Base-by-base conservation (phyloP, 2,329 filamentous ascomycete species). In the Alternaria ethzedia region DNA sequence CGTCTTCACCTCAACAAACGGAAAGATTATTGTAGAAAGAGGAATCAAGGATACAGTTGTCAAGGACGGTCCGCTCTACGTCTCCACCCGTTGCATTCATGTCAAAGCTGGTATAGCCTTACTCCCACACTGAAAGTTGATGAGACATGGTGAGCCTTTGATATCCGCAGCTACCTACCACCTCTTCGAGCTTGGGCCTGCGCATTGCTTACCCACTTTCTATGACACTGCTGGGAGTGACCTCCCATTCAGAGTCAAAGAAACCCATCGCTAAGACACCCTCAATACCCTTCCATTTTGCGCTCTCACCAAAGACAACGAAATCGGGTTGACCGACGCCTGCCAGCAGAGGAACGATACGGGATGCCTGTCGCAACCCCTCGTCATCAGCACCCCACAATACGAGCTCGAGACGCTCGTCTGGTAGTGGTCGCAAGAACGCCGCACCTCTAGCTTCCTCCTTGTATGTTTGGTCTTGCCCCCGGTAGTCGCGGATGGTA, bases 311-410 rank as follows among this genome's bases (percentile, higher is more conserved):
- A 26, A 86, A 68, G 3, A 89, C 73, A 5, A 88, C 78, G 68
- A 87, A 88, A 67, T 89, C 86, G 12, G 87, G 86, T 67, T 87
- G 85, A 1, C 86, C 86, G 52, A 83, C 84, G 9, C 87, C 87
- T 17, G 86, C 86, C 55, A 88, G 73, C 67, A 85, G 83, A 0
- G 87, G 87, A 23, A 87, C 79, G 41, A 89, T 75, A 28, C 86
- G 81, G 5, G 84, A 82, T 44, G 86, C 86, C 59, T 84, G 81
- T 30, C 78, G 75, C 50, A 88, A 73, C 6, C 83, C 84, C 21
- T 78, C 75, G 21, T 76, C 74, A 73, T 87, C 84, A 23, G 72
- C 70, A 15, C 86, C 87, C 87, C 86, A 89, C 7, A 89, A 73
- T 4, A 88, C 82, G 36, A 89, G 74, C 69, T 87, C 86, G 54